Evolutionary conservation across 2,329 filamentous ascomycete genomes (phyloP).

Genomic region (Pseudogymnoascus sp.): DNA sequence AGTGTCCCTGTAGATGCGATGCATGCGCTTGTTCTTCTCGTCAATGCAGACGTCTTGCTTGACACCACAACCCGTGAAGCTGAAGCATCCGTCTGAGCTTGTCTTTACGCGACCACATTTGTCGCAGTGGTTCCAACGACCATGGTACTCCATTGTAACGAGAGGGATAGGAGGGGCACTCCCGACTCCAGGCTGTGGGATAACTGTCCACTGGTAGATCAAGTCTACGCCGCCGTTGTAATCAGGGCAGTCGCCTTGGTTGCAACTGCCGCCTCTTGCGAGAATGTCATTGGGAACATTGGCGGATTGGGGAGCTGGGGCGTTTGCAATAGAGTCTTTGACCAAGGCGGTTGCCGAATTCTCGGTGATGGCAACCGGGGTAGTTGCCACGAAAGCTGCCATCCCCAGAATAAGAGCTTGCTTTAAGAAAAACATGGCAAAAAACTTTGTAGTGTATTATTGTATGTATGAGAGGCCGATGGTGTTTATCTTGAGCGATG

Average conservation of each 20-base stretch:
- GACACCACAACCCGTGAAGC: not conserved
- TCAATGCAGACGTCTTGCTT: not conserved
- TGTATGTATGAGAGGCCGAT: not conserved
- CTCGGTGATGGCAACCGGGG: not conserved
- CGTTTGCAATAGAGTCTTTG: not conserved
- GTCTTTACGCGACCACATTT: not conserved
- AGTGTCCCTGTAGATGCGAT: not conserved
- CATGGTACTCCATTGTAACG: not conserved
- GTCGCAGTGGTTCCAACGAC: not conserved
- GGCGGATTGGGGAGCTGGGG: not conserved
- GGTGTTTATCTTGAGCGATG: no score
- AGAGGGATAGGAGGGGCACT: not conserved
- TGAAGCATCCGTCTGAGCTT: not conserved
- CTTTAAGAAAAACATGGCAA: not conserved
- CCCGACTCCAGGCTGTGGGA: not conserved
- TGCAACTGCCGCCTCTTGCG: not conserved
- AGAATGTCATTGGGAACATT: not conserved
- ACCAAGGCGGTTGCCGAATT: not conserved
- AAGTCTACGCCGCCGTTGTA: not conserved
- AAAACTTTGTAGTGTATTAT: not conserved
- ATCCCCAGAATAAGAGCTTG: not conserved
- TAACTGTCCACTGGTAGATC: not conserved
- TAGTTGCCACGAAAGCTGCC: not conserved
- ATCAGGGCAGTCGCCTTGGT: not conserved
- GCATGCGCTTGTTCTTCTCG: not conserved